Percentiles rank a stretch among this genome's conserved stretches.
Conservation (phyloP, 805 yeast genomes). For the Candida bentonensis region DNA sequence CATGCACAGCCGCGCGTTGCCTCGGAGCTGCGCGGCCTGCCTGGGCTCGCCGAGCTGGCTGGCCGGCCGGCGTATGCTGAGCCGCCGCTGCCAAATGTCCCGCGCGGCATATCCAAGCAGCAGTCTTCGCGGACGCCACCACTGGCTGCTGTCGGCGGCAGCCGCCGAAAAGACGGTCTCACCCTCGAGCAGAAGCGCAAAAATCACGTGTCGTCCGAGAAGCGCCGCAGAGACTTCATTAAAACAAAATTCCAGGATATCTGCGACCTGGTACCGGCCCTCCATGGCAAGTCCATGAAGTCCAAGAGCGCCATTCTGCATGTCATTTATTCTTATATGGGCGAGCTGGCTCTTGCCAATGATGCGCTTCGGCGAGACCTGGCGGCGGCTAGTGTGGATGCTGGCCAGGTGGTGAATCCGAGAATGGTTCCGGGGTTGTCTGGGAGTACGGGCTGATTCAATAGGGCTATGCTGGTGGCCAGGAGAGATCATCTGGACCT, state of each 20-base stretch:
- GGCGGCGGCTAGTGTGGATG: conserved; percentile 9
- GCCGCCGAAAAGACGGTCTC: conserved; percentile 13
- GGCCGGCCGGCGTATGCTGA: too few species aligned
- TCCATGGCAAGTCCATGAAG: conserved; percentile 5
- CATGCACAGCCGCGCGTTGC: neutral
- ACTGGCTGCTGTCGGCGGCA: too few species aligned
- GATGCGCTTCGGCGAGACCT: conserved; percentile 13
- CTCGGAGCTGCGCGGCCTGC: neutral
- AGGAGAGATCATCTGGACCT: too few species aligned
- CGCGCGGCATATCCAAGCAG: too few species aligned
- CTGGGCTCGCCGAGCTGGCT: neutral
- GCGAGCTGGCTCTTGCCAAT: conserved; percentile 14
- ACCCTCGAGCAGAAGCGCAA: conserved; percentile 24
- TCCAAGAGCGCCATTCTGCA: conserved; percentile 18
- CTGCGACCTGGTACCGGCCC: conserved; percentile 23
- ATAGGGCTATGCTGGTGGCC: too few species aligned
- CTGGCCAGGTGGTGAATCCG: conserved; percentile 7
- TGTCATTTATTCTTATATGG: conserved; percentile 15
- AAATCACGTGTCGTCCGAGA: conserved; percentile 27
- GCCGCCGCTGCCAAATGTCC: neutral
- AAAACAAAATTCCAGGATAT: conserved; percentile 24
- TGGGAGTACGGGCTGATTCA: too few species aligned
- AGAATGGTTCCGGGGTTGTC: too few species aligned
- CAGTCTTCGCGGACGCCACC: too few species aligned
- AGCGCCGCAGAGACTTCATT: conserved; percentile 26